Evolutionary conservation across 768 basidiomycete genomes (phyloP).

Genomic region (Amanita rubescens): DNA sequence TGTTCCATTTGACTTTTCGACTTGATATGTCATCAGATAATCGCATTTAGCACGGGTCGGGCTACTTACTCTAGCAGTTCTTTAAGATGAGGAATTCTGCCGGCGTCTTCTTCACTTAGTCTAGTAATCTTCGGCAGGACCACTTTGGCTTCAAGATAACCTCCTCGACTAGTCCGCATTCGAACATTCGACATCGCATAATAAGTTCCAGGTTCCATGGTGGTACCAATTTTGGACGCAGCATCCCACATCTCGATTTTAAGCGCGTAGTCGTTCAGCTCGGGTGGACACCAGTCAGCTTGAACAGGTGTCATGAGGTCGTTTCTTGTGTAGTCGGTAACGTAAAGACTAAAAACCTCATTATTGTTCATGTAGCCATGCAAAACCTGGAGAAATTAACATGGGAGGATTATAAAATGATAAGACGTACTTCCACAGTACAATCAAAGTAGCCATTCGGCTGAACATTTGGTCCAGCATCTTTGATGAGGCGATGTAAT

Average conservation of each 20-base stretch:
- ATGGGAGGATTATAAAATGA: background rate
- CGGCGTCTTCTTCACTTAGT: conserved; percentile 33
- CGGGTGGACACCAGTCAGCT: conserved; percentile 39
- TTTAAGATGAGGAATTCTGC: conserved; percentile 29
- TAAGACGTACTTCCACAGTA: conserved; percentile 45
- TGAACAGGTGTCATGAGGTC: conserved; percentile 23
- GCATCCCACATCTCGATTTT: conserved; percentile 54
- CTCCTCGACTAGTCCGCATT: conserved; percentile 29
- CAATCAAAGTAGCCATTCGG: conserved; percentile 55
- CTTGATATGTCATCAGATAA: conserved; percentile 22
- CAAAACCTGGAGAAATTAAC: conserved; percentile 34
- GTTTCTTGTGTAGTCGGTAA: conserved; percentile 60
- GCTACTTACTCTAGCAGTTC: conserved; percentile 44
- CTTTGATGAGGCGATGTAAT: conserved; percentile 42
- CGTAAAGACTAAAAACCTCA: conserved; percentile 41
- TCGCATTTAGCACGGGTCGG: background rate
- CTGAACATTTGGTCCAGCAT: conserved; percentile 35
- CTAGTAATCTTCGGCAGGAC: conserved; percentile 35
- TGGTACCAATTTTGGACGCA: conserved; percentile 32
- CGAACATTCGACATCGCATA: conserved; percentile 49
- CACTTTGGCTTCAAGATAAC: conserved; percentile 49
- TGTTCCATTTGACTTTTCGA: conserved; percentile 42
- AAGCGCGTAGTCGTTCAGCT: conserved; percentile 38
- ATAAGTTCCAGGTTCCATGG: conserved; percentile 41
- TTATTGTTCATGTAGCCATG: conserved; percentile 32